Percentiles rank a stretch among this genome's conserved stretches.
These are phyloP conservation scores for Picochlorum sp. DNA, from an alignment of 139 green algal genomes.

Conservation along the genomic window DNA sequence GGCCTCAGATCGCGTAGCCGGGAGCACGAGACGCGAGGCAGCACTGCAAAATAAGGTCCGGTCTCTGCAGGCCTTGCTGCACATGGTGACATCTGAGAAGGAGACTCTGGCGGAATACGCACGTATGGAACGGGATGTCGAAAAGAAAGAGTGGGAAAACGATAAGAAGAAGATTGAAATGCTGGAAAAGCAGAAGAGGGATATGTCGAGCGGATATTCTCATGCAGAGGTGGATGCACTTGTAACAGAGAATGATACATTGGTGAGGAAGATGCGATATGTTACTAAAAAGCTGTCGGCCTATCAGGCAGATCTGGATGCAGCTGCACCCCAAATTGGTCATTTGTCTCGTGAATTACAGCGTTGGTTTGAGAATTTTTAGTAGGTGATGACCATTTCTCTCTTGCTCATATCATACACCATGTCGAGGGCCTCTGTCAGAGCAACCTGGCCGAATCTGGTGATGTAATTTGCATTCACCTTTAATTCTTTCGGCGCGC, in stretches of 20 bases:
- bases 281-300: neutral
- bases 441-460: slow-evolving; percentile 82
- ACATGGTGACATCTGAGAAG: neutral
- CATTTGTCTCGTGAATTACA: neutral
- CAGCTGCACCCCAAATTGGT: neutral
- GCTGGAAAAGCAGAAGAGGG: neutral
- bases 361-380: neutral
- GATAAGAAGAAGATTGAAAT: neutral
- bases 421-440: slow-evolving; percentile 90
- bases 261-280: neutral
- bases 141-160: neutral
- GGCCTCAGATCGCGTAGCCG: no score
- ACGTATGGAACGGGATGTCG: neutral
- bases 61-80: neutral
- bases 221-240: neutral
- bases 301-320: neutral
- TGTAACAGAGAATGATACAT: neutral
- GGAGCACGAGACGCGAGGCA: no score
- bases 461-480: slow-evolving; percentile 94
- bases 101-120: neutral
- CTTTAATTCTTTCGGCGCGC: slow-evolving; percentile 70
- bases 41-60: no score
- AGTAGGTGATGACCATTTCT: slow-evolving; percentile 34
- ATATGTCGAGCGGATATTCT: neutral
- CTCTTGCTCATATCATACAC: slow-evolving; percentile 83